These are phyloP conservation scores for Colletotrichum coccodes DNA, from an alignment of 2,329 filamentous ascomycete genomes.

Conservation along the genomic window DNA sequence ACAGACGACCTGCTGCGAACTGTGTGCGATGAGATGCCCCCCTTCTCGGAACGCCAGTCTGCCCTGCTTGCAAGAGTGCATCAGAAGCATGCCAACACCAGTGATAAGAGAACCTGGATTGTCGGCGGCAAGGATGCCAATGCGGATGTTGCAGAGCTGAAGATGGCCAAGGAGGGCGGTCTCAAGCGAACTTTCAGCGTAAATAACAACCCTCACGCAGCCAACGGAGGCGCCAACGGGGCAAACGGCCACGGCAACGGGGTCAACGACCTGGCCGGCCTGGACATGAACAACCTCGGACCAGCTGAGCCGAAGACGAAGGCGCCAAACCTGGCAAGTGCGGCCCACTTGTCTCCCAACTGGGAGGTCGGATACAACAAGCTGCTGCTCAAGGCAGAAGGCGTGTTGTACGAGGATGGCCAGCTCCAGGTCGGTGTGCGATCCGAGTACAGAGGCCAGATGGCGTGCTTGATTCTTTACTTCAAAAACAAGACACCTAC, in stretches of 20 bases:
- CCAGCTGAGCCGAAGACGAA: slow-evolving; percentile 69
- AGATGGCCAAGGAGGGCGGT: slow-evolving; percentile 81
- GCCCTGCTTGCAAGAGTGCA: slow-evolving; percentile 91
- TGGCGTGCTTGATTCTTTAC: slow-evolving; percentile 95
- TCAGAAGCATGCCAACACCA: slow-evolving; percentile 92
- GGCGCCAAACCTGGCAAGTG: slow-evolving; percentile 87
- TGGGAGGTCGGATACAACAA: slow-evolving; percentile 93
- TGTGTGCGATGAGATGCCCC: slow-evolving; percentile 98
- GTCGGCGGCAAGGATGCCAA: slow-evolving; percentile 98
- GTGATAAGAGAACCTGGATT: slow-evolving; percentile 96
- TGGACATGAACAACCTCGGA: slow-evolving; percentile 77
- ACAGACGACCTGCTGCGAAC: slow-evolving; percentile 93
- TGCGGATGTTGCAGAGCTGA: slow-evolving; percentile 80
- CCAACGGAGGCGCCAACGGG: slow-evolving; percentile 57
- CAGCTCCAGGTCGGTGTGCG: slow-evolving; percentile 93
- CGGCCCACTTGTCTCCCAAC: slow-evolving; percentile 90
- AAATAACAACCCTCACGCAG: slow-evolving; percentile 54
- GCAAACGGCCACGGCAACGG: slow-evolving; percentile 62
- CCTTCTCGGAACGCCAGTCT: slow-evolving; percentile 94
- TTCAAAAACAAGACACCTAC: slow-evolving; percentile 94
- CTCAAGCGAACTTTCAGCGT: slow-evolving; percentile 87
- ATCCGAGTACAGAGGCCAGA: slow-evolving; percentile 93
- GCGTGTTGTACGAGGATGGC: slow-evolving; percentile 92
- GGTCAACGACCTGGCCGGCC: slow-evolving; percentile 77
- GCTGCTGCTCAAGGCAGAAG: slow-evolving; percentile 82